Conservation (phyloP, 129 eudicot species). For the Flaveria linearis region DNA sequence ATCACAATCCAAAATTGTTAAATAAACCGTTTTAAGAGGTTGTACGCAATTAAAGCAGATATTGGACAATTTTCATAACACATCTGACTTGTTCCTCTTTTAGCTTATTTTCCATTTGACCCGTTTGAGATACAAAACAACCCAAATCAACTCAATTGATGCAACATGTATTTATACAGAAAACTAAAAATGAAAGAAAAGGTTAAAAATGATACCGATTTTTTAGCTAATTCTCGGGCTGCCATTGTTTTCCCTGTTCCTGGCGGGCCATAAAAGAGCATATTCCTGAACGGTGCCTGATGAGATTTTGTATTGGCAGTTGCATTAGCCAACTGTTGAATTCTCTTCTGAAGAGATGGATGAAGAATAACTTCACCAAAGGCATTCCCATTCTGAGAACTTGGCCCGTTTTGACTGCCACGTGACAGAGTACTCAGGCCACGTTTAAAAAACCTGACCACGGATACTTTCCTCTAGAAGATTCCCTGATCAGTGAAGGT, state of each 20-base stretch:
- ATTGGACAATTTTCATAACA: neutral
- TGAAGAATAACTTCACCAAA: slow-evolving; percentile 93
- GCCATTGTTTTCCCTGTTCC: slow-evolving; percentile 99
- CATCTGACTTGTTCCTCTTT: neutral
- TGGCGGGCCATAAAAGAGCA: slow-evolving; percentile 98
- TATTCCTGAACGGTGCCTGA: slow-evolving; percentile 94
- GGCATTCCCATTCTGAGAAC: slow-evolving; percentile 55
- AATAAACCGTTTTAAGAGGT: neutral
- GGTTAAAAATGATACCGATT: slow-evolving; percentile 61
- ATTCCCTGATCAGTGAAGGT: slow-evolving; percentile 93
- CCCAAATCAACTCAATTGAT: neutral
- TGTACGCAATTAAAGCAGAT: neutral
- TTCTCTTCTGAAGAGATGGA: slow-evolving; percentile 87
- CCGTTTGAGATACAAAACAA: neutral
- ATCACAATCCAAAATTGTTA: neutral
- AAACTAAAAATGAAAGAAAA: neutral
- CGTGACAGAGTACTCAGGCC: slow-evolving; percentile 55
- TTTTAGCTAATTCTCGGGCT: slow-evolving; percentile 94
- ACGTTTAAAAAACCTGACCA: slow-evolving; percentile 89
- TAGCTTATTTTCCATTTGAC: neutral
- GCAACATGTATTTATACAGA: neutral
- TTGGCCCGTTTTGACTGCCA: slow-evolving; percentile 44
- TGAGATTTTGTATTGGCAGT: slow-evolving; percentile 95
- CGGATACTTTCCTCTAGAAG: slow-evolving; percentile 93
- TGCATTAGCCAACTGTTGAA: slow-evolving; percentile 86